Evolutionary conservation across 169 alveolate species (phyloP).

Genomic region (Sarcocystis neurona): DNA sequence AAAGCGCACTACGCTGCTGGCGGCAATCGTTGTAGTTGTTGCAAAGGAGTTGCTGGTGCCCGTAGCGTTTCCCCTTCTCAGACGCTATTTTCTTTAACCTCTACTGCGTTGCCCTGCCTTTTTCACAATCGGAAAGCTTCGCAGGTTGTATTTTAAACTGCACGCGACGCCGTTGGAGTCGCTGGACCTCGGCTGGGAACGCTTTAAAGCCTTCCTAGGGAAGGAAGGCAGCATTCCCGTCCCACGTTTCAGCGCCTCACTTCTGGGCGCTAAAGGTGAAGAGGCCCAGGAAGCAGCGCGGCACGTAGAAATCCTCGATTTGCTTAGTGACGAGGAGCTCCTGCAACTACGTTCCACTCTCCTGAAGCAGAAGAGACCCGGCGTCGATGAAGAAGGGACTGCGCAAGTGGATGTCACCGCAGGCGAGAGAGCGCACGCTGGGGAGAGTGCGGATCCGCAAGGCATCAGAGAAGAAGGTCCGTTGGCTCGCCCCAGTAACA

Average conservation of each 20-base stretch:
- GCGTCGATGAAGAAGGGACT: neutral
- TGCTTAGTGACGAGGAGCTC: conserved; percentile 55
- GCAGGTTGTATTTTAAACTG: conserved; percentile 36
- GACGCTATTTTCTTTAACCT: neutral
- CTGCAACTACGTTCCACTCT: conserved; percentile 52
- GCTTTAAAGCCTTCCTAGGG: conserved; percentile 46
- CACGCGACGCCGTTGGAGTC: conserved; percentile 59
- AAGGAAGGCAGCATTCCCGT: conserved; percentile 39
- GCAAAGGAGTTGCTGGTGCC: neutral
- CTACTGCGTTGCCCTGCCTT: neutral
- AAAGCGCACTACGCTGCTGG: neutral
- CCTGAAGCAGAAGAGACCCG: conserved; percentile 34
- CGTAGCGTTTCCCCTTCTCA: neutral
- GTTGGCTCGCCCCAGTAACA: too few relatives aligned
- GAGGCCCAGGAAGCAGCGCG: conserved; percentile 33
- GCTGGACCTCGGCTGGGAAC: conserved; percentile 55
- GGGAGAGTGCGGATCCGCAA: neutral
- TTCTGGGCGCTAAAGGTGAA: conserved; percentile 15
- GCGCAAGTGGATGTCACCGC: conserved; percentile 10
- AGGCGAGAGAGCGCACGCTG: conserved; percentile 12
- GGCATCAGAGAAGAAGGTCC: conserved; percentile 40
- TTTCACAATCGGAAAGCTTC: conserved; percentile 34
- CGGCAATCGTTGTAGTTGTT: neutral
- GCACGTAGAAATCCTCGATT: conserved; percentile 42
- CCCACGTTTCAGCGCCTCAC: conserved; percentile 27